phyloP scores from a whole-genome alignment of 257 asterid genomes.

The Solanum appendiculatum region DNA sequence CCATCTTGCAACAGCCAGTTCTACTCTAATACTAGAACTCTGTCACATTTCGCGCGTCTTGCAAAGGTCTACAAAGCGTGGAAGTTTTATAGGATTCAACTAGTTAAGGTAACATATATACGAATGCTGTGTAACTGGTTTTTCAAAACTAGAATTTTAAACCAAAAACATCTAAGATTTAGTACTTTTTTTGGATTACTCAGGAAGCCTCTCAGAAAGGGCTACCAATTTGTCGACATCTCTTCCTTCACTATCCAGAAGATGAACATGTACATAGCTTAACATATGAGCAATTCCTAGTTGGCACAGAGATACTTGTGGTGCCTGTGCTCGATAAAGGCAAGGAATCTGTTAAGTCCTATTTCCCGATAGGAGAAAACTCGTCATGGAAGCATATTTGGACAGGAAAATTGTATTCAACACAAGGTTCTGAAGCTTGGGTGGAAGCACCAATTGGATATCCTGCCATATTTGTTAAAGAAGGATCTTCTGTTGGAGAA shows the following conservation, averaged over 20 bases:
- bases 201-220: slow-evolving; percentile 90
- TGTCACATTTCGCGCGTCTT: slow-evolving; percentile 68
- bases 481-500: slow-evolving; percentile 70
- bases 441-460: slow-evolving; percentile 69
- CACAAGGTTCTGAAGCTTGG: slow-evolving; percentile 44
- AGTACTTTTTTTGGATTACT: not conserved
- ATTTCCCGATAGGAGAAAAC: slow-evolving; percentile 66
- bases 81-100: slow-evolving; percentile 86
- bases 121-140: not conserved
- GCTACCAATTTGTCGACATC: slow-evolving; percentile 85
- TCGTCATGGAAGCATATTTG: slow-evolving; percentile 75
- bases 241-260: slow-evolving; percentile 81
- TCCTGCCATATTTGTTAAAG: slow-evolving; percentile 80
- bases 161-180: not conserved
- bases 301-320: slow-evolving; percentile 83
- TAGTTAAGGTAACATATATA: slow-evolving; percentile 49
- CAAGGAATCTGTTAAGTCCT: slow-evolving; percentile 46
- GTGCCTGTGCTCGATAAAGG: slow-evolving; percentile 90
- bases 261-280: slow-evolving; percentile 56
- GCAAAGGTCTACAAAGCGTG: slow-evolving; percentile 86
- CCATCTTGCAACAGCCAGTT: slow-evolving; percentile 73
- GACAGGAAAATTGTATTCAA: slow-evolving; percentile 54
- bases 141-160: not conserved
- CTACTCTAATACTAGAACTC: slow-evolving; percentile 70
- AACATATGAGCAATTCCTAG: slow-evolving; percentile 72